Evolutionary conservation across 1,139 yeast species (phyloP).

Genomic region (Suhomyces bolitotheri): DNA sequence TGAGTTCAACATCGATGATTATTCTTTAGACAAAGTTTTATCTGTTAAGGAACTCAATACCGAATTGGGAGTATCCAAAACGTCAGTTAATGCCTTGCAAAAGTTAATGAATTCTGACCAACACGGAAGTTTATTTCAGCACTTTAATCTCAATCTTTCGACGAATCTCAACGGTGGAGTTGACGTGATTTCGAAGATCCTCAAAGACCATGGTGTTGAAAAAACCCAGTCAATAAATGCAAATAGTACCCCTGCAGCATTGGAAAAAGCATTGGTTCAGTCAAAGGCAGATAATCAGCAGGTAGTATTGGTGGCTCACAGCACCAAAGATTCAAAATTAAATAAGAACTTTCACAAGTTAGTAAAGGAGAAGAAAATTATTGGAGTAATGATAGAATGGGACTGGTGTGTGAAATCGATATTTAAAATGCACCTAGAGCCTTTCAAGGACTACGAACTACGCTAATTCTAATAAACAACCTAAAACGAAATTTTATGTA

Average conservation of each 20-base stretch:
- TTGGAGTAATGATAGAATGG: slow-evolving; percentile 54
- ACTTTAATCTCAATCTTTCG: slow-evolving; percentile 55
- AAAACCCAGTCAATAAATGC: slow-evolving; percentile 35
- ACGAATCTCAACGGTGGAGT: slow-evolving; percentile 68
- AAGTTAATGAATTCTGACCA: slow-evolving; percentile 25
- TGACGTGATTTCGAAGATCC: slow-evolving; percentile 58
- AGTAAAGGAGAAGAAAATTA: slow-evolving; percentile 22
- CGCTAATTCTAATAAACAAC: no score
- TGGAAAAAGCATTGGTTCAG: slow-evolving; percentile 11
- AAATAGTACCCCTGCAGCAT: slow-evolving; percentile 8
- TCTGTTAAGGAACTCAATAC: slow-evolving; percentile 29
- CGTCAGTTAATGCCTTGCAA: slow-evolving; percentile 22
- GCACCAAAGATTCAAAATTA: slow-evolving; percentile 45
- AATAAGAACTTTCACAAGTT: slow-evolving; percentile 40
- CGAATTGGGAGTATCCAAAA: slow-evolving; percentile 31
- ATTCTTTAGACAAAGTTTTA: slow-evolving; percentile 37
- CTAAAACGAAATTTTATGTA: no score
- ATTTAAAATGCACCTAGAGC: slow-evolving; percentile 45
- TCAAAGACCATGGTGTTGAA: slow-evolving; percentile 63
- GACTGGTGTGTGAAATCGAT: slow-evolving; percentile 66
- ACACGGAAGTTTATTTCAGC: slow-evolving; percentile 45
- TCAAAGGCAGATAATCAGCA: slow-evolving; percentile 19
- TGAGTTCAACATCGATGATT: slow-evolving; percentile 32
- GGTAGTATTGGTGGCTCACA: slow-evolving; percentile 38
- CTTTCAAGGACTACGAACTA: slow-evolving; percentile 24